Conservation (phyloP, 2,329 filamentous ascomycete species). For the Raffaelea albimanens region DNA sequence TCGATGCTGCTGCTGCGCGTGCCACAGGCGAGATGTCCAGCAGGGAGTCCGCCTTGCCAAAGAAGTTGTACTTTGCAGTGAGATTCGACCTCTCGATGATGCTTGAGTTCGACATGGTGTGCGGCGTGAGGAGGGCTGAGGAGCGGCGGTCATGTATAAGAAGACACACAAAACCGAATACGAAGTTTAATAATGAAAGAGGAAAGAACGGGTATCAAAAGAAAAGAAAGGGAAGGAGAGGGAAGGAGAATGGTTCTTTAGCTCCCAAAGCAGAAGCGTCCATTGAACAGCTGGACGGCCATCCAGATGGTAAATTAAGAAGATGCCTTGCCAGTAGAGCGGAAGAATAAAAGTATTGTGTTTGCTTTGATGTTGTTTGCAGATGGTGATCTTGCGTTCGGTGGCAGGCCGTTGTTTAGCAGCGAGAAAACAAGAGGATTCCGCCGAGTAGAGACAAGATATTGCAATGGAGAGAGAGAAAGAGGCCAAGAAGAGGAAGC, state of each 20-base stretch:
- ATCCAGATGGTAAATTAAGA: too few species aligned
- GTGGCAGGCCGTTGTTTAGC: too few species aligned
- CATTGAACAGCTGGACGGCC: too few species aligned
- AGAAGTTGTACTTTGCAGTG: slow-evolving; percentile 11
- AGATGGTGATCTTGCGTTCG: too few species aligned
- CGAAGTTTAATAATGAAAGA: not conserved
- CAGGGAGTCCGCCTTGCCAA: slow-evolving; percentile 13
- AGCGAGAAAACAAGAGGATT: not conserved
- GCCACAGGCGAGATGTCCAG: slow-evolving; percentile 17
- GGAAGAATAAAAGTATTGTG: too few species aligned
- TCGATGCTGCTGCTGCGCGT: slow-evolving; percentile 16
- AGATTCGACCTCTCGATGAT: slow-evolving; percentile 13
- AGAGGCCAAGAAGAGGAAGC: not conserved
- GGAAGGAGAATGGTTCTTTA: not conserved
- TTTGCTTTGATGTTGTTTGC: too few species aligned
- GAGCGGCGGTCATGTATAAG: too few species aligned
- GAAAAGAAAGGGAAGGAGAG: not conserved
- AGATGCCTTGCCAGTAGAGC: too few species aligned
- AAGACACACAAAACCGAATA: too few species aligned
- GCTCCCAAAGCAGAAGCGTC: not conserved
- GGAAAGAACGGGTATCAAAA: not conserved
- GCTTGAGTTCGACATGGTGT: not conserved
- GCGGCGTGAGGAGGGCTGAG: not conserved
- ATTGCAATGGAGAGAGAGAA: too few species aligned
- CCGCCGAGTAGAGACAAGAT: not conserved